Evolutionary conservation across 2,329 filamentous ascomycete genomes (phyloP).

Genomic region (Fusarium setosum): DNA sequence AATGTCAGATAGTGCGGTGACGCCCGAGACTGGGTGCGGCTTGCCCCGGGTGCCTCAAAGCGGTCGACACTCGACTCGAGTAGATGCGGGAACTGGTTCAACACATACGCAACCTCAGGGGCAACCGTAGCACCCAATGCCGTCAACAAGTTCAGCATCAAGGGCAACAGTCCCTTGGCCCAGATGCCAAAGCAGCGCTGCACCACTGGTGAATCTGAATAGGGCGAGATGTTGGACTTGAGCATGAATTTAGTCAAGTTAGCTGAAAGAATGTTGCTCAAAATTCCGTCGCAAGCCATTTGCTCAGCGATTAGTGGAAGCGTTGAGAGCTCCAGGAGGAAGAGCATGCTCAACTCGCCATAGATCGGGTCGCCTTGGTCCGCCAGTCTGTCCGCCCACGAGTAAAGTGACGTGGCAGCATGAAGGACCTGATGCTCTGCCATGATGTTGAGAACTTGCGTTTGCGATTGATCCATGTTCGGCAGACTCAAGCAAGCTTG

Average conservation of each 20-base stretch:
- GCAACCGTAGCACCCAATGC: slow-evolving; percentile 85
- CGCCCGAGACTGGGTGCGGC: slow-evolving; percentile 61
- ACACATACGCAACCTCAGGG: slow-evolving; percentile 84
- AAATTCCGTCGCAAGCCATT: slow-evolving; percentile 86
- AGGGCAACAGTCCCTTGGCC: slow-evolving; percentile 86
- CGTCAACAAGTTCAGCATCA: slow-evolving; percentile 88
- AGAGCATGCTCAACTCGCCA: slow-evolving; percentile 89
- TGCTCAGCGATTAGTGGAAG: slow-evolving; percentile 87
- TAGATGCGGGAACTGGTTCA: slow-evolving; percentile 89
- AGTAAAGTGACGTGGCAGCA: slow-evolving; percentile 88
- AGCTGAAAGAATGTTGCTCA: slow-evolving; percentile 82
- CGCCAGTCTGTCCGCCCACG: slow-evolving; percentile 88
- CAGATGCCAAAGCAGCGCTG: slow-evolving; percentile 89
- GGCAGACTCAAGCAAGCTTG: slow-evolving; percentile 86
- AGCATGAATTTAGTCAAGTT: slow-evolving; percentile 84
- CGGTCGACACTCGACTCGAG: slow-evolving; percentile 77
- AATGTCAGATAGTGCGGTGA: slow-evolving; percentile 77
- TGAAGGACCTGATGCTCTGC: slow-evolving; percentile 79
- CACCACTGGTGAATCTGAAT: slow-evolving; percentile 75
- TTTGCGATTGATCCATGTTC: slow-evolving; percentile 76
- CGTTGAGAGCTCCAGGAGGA: slow-evolving; percentile 87
- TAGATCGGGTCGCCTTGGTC: slow-evolving; percentile 88
- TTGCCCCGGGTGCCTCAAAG: slow-evolving; percentile 72
- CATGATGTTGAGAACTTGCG: slow-evolving; percentile 78
- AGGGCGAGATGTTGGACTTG: slow-evolving; percentile 77